Evolutionary conservation across 23 red algal genomes (phyloP), one percentile per base, ranked within the genome.

Genomic region (Agarophyton chilense): DNA sequence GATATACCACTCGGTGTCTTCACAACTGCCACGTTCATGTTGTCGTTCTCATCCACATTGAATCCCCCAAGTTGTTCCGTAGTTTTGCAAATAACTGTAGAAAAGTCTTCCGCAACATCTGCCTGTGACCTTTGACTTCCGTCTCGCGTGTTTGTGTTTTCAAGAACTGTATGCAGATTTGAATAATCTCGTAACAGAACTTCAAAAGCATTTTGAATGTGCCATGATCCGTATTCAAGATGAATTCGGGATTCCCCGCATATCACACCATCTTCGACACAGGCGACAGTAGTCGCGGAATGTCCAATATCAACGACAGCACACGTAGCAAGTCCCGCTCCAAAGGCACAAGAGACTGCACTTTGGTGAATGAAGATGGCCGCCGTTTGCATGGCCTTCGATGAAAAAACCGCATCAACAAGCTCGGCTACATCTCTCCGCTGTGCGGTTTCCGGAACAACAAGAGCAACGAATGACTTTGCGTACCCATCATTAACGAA

Each of bases 251-350:
- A 81, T 29, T 88, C 92, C 1, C 70, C 83, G 29, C 83, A 75
- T 68, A 91, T 81, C 19, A 74, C 34, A 10, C 92, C 92, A 33
- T 95, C 92, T n/a, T 95, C 92, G n/a, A 95, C 80, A 54, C 82
- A 88, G 28, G 86, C 68, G 1, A 95, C 77, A n/a, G 72, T 83
- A 12, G 80, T 87, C 35, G 70, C 77, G 26, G 92, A 78, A 53
- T 95, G 92, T 14, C 92, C 92, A 44, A 95, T 76, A 74, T 95
- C 92, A 29, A 95, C 92, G 11, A 95, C 92, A 29, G 78, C 84
- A 28, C 82, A 88, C 6, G 82, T 87, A 19, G 82, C 50, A 6
- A 95, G 74, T 36, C 92, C 92, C n/a, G 92, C 92, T 25, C 92
- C 92, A 34, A 89, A 73, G 13, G 92, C 83, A 47, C 83, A 80